A percentile compares a stretch with the other conserved stretches of the same genome.
Conservation (phyloP, 306 rosid genomes). For the Biancaea sappan region DNA sequence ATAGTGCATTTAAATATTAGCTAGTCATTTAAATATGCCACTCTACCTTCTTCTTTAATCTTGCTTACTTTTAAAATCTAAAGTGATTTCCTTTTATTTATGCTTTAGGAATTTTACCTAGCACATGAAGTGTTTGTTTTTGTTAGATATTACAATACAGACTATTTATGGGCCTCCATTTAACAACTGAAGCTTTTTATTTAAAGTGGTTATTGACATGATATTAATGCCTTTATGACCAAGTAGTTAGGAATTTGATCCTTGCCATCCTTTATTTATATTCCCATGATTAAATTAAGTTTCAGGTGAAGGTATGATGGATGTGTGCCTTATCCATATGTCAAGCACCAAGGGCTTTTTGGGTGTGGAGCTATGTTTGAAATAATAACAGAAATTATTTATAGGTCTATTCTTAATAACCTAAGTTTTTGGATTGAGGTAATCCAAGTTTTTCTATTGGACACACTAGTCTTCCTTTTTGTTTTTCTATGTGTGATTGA, state of each 20-base stretch:
- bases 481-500: too few relatives aligned
- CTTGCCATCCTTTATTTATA: neutral
- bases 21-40: neutral
- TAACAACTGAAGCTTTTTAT: neutral
- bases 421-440: neutral
- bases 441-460: neutral
- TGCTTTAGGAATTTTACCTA: neutral
- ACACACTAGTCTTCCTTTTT: too few relatives aligned
- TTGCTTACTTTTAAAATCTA: constrained; percentile 3
- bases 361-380: neutral
- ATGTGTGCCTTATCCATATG: neutral
- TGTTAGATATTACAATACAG: neutral
- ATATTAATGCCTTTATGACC: neutral
- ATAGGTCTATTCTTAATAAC: neutral
- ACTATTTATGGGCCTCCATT: neutral
- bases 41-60: constrained; percentile 5
- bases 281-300: neutral
- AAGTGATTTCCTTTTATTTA: constrained; percentile 6
- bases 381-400: neutral
- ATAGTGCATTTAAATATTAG: constrained; percentile 22
- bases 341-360: neutral
- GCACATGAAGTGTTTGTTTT: neutral
- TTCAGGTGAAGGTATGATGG: neutral
- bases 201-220: neutral
- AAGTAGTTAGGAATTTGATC: neutral